A percentile compares a stretch with the other conserved stretches of the same genome.
Conservation (phyloP, 139 green algal genomes). For the Volvox reticuliferus region DNA sequence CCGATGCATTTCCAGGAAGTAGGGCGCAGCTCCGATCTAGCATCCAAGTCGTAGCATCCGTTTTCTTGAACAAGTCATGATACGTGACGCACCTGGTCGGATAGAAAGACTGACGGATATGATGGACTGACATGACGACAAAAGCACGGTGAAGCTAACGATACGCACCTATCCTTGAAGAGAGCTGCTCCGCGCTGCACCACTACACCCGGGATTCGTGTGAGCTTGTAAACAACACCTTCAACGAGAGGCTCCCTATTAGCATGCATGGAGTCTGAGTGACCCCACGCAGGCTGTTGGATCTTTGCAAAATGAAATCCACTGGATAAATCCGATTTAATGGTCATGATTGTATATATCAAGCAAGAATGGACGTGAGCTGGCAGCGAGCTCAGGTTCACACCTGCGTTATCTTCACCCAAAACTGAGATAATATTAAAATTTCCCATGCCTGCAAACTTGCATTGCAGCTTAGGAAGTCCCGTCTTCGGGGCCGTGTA, state of each 20-base stretch:
- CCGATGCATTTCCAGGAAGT: slow-evolving; percentile 31
- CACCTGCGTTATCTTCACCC: no score
- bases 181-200: neutral
- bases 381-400: no score
- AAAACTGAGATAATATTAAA: no score
- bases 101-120: neutral
- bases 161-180: slow-evolving; percentile 5
- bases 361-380: no score
- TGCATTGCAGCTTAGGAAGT: no score
- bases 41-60: slow-evolving; percentile 47
- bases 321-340: neutral
- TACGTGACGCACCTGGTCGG: neutral
- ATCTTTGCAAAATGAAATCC: neutral
- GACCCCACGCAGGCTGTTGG: neutral
- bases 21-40: slow-evolving; percentile 60
- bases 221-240: neutral
- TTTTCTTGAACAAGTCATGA: slow-evolving; percentile 20
- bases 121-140: neutral
- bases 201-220: neutral
- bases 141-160: neutral
- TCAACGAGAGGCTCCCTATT: neutral
- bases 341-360: no score
- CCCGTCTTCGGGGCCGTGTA: no score
- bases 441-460: no score
- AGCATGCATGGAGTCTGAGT: neutral